Base-by-base conservation (phyloP, 208 protist species). In the Trichomonas tenax region DNA sequence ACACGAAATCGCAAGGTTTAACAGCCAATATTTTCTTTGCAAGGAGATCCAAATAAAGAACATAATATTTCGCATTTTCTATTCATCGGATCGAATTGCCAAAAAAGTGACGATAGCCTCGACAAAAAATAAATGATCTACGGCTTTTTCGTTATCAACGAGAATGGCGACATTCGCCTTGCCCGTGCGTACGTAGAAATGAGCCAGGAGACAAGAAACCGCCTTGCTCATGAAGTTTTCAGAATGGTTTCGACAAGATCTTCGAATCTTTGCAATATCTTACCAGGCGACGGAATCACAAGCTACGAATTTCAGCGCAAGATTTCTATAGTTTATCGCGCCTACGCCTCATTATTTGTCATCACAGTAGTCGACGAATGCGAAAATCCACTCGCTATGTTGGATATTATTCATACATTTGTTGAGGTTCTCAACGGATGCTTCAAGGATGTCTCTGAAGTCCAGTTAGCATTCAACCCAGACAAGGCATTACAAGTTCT, bases 371-470 rank as follows among this genome's bases (percentile, higher is more conserved):
- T 89, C 23, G 82, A 89, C 23, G 82, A 89, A 89, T 89, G 82
- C 31, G 82, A 89, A 46, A 89, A 89, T 31, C 82, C 82, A n/a
- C 23, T 89, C 0, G 82, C 82, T n/a, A 89, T 89, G 34, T 40
- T 89, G 4, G 82, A 89, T 46, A 89, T 89, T 46, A 89, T 89
- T 31, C 82, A 89, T 46, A 89, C 82, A 89, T 89, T 89, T 46
- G 82, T 89, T 89, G 82, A 89, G 48, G 82, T 89, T 89, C 36
- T 89, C 4, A 89, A 89, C 40, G 82, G 82, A 21, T 89, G 82
- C 82, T 89, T 89, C 40, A 89, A 89, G 31, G 82, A 89, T 89
- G 82, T 89, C 48, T 89, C 82, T n/a, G 82, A 89, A 89, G 82
- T 89, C 14, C 82, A 89, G 40, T 40, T 89, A 23, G 82, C 82